Evolutionary conservation across 371 early-diverging fungal genomes (phyloP).

Genomic region (Zancudomyces culisetae): DNA sequence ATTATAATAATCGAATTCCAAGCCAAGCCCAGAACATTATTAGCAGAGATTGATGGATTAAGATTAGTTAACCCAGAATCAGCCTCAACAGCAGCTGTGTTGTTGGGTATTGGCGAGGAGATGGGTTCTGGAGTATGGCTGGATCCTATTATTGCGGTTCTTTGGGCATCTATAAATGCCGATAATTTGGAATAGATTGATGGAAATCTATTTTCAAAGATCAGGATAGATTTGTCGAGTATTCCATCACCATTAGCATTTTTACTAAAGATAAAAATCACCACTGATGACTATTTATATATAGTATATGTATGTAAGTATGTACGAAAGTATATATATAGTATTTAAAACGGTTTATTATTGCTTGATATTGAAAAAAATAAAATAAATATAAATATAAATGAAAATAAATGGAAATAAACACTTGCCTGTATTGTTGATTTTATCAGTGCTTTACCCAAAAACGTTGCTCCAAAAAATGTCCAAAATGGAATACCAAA

Average conservation of each 20-base stretch:
- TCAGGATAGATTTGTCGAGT: conserved; percentile 26
- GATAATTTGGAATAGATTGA: not conserved
- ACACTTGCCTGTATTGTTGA: conserved; percentile 38
- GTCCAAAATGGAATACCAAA: conserved; percentile 73
- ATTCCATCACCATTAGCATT: conserved; percentile 33
- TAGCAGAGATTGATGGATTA: no score
- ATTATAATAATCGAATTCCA: conserved; percentile 63
- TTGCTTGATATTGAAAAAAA: not conserved
- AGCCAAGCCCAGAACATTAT: no score
- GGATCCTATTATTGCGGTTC: not conserved
- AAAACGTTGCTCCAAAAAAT: conserved; percentile 80
- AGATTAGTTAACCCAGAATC: no score
- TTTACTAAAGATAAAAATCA: conserved; percentile 42
- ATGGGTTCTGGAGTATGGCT: no score
- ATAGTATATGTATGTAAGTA: no score
- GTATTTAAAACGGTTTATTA: not conserved
- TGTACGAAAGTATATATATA: no score
- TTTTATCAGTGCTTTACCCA: conserved; percentile 80
- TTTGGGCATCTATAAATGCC: not conserved
- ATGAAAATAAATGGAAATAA: not conserved
- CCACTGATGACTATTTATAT: conserved; percentile 25
- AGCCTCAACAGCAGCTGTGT: no score
- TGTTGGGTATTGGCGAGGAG: no score
- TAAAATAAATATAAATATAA: not conserved
- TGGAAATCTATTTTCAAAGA: not conserved